Evolutionary conservation across 768 basidiomycete species (phyloP).

Genomic region (Hygrocybe coccinea): DNA sequence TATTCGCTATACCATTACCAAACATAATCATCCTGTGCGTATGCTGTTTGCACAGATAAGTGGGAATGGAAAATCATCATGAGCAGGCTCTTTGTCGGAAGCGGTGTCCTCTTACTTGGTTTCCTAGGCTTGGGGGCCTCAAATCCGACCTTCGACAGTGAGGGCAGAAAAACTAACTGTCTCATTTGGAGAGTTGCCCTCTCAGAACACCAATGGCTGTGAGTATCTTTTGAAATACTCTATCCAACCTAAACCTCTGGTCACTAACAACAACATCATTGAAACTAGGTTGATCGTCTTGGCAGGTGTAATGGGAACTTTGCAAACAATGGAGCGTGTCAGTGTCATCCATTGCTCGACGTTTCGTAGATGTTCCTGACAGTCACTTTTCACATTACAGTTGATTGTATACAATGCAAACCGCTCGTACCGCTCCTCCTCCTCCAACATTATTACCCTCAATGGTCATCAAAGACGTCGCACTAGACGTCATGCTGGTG

Average conservation of each 20-base stretch:
- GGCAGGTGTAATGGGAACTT: not conserved
- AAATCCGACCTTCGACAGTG: not conserved
- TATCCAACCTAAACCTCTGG: not conserved
- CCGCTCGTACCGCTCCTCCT: too few species aligned
- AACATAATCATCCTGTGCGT: not conserved
- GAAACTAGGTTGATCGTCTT: not conserved
- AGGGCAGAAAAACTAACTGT: not conserved
- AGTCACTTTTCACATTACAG: too few species aligned
- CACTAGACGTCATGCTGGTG: too few species aligned
- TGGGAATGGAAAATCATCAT: constrained; percentile 1
- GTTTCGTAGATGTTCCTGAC: too few species aligned
- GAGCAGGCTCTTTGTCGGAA: not conserved
- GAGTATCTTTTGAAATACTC: not conserved
- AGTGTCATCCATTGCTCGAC: not conserved
- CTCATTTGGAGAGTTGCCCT: not conserved
- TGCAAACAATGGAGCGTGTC: not conserved
- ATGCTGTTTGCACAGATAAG: not conserved
- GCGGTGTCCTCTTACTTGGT: not conserved
- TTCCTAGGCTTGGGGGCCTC: not conserved
- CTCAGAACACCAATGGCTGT: not conserved
- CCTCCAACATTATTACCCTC: too few species aligned
- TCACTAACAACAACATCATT: not conserved
- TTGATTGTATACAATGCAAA: too few species aligned
- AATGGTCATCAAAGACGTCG: too few species aligned
- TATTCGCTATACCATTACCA: not conserved